Evolutionary conservation across 2,329 filamentous ascomycete genomes (phyloP), one percentile per base, ranked within the genome.

Genomic region (Alternaria gansuensis): DNA sequence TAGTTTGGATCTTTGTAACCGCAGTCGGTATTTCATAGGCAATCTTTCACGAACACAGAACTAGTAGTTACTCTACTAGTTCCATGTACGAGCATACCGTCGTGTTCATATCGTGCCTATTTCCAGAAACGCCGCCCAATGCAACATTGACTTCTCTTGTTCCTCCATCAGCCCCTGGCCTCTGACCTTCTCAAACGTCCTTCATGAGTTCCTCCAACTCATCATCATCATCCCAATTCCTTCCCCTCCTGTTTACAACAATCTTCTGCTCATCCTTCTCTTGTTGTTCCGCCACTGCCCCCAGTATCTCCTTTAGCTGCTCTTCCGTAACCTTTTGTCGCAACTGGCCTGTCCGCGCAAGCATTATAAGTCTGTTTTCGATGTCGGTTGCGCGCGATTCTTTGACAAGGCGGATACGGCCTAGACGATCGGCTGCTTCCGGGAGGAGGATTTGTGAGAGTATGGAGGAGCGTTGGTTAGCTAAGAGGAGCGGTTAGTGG

Each of bases 361-460:
- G 86, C 88, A 90, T 93, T 78, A 99, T 93, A 56, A 99, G 86
- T 50, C 94, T 82, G 83, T 96, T 93, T 82, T 99, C 95, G 57
- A 99, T 87, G 73, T 97, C 93, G 62, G 85, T 86, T 34, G 95
- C 95, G 72, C 95, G 91, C 69, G 90, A 89, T 77, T 93, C 92
- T 81, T 98, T 98, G 75, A 99, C 95, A 60, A 99, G 88, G 33
- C 94, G 90, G 81, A 99, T 98, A 66, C 95, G 92, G 57, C 92
- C 92, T 1, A 99, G 86, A 13, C 95, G 91, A 81, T 99, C 95
- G 60, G 92, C 91, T 17, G 95, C 95, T 74, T 94, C 92, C 67
- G 95, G 95, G 72, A 93, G 89, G 62, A 99, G 91, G 82, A 99
- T 98, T 80, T 98, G 95, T 69, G 86, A 87, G 63, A 99, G 88